A percentile compares a stretch with the other conserved stretches of the same genome.
Conservation (phyloP, 2,329 filamentous ascomycete genomes). For the Colletotrichum filicis region DNA sequence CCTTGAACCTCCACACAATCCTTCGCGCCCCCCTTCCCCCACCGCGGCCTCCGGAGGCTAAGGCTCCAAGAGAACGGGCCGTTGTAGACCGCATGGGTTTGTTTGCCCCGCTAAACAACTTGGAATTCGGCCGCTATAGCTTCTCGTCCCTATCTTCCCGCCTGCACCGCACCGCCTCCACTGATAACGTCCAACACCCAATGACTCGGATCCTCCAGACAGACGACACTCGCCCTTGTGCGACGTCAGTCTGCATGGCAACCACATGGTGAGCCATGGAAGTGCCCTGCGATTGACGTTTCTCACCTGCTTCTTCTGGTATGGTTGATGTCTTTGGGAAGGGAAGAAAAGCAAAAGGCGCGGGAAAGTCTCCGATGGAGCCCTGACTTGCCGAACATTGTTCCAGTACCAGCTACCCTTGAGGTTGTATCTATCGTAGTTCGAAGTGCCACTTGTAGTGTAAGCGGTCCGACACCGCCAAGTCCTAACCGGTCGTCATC, state of each 20-base stretch:
- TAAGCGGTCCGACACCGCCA: slow-evolving; percentile 17
- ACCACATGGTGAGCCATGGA: slow-evolving; percentile 16
- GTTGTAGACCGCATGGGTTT: slow-evolving; percentile 6
- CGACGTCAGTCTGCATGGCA: slow-evolving; percentile 29
- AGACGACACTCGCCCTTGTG: neutral
- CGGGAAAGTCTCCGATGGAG: slow-evolving; percentile 20
- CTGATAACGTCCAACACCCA: slow-evolving; percentile 28
- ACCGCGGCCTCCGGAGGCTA: slow-evolving; percentile 25
- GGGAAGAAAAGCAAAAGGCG: neutral
- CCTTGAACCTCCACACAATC: slow-evolving; percentile 2
- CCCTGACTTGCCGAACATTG: neutral
- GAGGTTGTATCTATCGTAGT: slow-evolving; percentile 1
- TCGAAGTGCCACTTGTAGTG: neutral
- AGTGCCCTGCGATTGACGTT: neutral
- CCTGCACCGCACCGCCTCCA: slow-evolving; percentile 16
- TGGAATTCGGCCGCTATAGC: neutral
- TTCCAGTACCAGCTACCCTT: slow-evolving; percentile 2
- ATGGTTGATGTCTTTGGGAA: neutral
- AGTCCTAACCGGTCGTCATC: neutral
- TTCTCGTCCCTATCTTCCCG: slow-evolving; percentile 19
- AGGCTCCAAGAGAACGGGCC: slow-evolving; percentile 16
- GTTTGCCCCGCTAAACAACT: slow-evolving; percentile 18
- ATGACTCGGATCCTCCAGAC: slow-evolving; percentile 17
- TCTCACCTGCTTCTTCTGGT: slow-evolving; percentile 29
- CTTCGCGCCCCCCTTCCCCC: slow-evolving; percentile 7